Percentiles rank a stretch among this genome's conserved stretches.
Conservation (phyloP, 2,329 filamentous ascomycete genomes). For the Stachybotrys echinatus region DNA sequence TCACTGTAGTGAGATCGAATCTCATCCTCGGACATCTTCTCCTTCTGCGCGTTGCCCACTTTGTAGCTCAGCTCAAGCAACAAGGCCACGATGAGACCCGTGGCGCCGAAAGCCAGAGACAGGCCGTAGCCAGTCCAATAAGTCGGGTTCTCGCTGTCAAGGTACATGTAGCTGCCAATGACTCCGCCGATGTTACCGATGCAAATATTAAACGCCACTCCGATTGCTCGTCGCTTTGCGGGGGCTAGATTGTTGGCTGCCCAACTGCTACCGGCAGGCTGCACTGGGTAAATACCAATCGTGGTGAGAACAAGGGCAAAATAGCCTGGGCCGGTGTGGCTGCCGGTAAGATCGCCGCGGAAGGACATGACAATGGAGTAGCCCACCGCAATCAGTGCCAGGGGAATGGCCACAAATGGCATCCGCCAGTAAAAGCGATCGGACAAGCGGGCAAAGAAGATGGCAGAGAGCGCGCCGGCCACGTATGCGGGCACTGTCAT, state of each 20-base stretch:
- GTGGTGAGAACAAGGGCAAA: constrained; percentile 63
- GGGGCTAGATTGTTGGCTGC: constrained; percentile 60
- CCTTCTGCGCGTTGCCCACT: constrained; percentile 17
- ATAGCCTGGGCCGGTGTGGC: constrained; percentile 52
- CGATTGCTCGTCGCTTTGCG: constrained; percentile 27
- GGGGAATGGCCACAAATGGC: constrained; percentile 58
- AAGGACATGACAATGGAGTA: constrained; percentile 56
- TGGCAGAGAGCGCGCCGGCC: constrained; percentile 55
- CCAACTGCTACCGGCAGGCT: constrained; percentile 61
- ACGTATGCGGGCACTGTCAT: constrained; percentile 54
- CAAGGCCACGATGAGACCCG: constrained; percentile 20
- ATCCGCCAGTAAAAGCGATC: constrained; percentile 61
- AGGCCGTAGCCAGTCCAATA: constrained; percentile 29
- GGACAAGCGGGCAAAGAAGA: constrained; percentile 57
- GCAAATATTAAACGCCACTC: constrained; percentile 30
- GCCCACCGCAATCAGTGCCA: constrained; percentile 55
- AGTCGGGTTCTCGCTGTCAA: constrained; percentile 24
- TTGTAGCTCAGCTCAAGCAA: constrained; percentile 23
- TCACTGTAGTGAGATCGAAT: constrained; percentile 17
- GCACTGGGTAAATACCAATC: constrained; percentile 65
- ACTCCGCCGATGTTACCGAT: constrained; percentile 35
- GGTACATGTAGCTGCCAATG: constrained; percentile 32
- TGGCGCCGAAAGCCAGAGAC: constrained; percentile 22
- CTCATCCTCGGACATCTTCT: constrained; percentile 16
- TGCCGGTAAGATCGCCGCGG: constrained; percentile 32